Percentiles rank a stretch among this genome's conserved stretches.
phyloP scores from a whole-genome alignment of 371 early-diverging fungal genomes.

The Vavraia culicis region DNA sequence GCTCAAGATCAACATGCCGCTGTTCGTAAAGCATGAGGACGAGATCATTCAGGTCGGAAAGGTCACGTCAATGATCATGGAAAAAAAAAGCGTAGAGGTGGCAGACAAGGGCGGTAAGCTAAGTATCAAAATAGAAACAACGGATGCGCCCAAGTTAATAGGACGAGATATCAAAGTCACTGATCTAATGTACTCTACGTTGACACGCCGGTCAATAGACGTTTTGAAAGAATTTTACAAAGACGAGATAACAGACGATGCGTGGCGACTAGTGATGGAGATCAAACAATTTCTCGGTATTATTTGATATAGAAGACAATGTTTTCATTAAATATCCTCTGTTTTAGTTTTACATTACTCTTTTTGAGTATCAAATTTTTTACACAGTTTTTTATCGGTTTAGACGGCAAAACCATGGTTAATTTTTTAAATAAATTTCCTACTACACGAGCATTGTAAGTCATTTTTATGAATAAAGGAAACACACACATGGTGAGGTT shows the following conservation, averaged over 20 bases:
- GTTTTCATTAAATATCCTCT: no score
- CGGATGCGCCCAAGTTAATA: constrained; percentile 64
- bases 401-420: no score
- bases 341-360: no score
- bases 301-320: constrained; percentile 16
- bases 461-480: no score
- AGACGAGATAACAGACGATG: constrained; percentile 71
- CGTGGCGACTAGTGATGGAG: constrained; percentile 62
- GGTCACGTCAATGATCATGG: constrained; percentile 78
- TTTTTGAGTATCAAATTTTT: no score
- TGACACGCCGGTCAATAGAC: constrained; percentile 78
- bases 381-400: no score
- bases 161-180: constrained; percentile 80
- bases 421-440: no score
- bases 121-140: constrained; percentile 76
- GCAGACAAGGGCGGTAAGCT: constrained; percentile 72
- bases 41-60: constrained; percentile 56
- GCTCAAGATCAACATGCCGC: constrained; percentile 70
- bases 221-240: constrained; percentile 80
- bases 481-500: no score
- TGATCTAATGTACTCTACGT: constrained; percentile 50
- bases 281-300: constrained; percentile 46
- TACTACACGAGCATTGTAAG: no score
- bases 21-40: constrained; percentile 67
- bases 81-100: constrained; percentile 62